Percentiles rank a stretch among this genome's conserved stretches.
phyloP scores from a whole-genome alignment of 2,329 filamentous ascomycete species.

The Trichoderma asperellum region DNA sequence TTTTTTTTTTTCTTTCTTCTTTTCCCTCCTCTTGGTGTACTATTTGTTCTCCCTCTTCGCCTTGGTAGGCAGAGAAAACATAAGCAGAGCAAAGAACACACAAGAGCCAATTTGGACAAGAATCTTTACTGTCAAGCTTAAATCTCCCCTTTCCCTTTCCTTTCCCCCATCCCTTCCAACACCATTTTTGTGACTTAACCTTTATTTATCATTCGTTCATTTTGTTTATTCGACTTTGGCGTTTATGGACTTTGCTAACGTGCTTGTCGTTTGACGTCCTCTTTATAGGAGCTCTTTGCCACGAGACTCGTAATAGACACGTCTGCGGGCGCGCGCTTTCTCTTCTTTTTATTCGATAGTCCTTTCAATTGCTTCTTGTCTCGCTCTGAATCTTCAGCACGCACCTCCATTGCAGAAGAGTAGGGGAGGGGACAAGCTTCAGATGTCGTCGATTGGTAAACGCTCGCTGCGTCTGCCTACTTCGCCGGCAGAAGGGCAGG shows the following conservation, averaged over 20 bases:
- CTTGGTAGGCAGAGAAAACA: not conserved
- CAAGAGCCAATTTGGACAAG: not conserved
- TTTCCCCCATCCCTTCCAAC: too few relatives aligned
- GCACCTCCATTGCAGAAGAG: not conserved
- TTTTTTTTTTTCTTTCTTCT: too few relatives aligned
- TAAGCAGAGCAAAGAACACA: not conserved
- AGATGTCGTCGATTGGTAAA: not conserved
- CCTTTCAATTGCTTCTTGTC: not conserved
- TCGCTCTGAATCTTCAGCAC: not conserved
- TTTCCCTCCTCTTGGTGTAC: not conserved
- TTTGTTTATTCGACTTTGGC: not conserved
- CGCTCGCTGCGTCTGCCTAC: conserved; percentile 12
- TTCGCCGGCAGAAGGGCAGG: conserved; percentile 11
- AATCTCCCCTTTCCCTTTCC: not conserved
- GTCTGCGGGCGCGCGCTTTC: too few relatives aligned
- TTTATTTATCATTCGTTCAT: not conserved
- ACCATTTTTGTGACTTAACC: too few relatives aligned
- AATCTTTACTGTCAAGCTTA: not conserved
- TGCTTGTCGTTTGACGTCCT: not conserved
- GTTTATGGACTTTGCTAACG: not conserved
- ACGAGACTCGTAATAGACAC: not conserved
- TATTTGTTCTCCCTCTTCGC: not conserved
- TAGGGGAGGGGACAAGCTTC: not conserved
- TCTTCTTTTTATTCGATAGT: not conserved
- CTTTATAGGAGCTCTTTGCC: not conserved